Conservation (phyloP, 2,329 filamentous ascomycete genomes). For the Ophiostoma montium region DNA sequence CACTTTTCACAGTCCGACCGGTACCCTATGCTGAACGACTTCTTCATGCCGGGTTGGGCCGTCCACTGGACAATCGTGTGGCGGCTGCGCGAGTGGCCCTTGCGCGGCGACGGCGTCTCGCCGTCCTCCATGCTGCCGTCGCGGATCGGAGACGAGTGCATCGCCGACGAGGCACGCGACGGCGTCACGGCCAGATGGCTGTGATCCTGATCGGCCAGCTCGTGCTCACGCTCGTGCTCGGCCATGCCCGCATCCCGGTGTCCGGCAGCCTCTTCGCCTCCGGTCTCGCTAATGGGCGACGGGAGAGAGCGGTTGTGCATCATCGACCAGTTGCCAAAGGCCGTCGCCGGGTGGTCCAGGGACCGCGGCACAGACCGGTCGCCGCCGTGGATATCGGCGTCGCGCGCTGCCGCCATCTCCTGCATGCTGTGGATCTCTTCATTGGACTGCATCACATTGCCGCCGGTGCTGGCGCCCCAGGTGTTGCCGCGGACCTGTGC, state of each 20-base stretch:
- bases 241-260: constrained; percentile 14
- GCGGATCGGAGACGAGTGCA: constrained; percentile 6
- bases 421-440: neutral
- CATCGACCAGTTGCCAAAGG: constrained; percentile 33
- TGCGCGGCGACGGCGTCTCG: constrained; percentile 34
- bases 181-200: constrained; percentile 20
- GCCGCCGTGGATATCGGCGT: neutral
- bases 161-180: neutral
- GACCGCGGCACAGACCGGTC: constrained; percentile 35
- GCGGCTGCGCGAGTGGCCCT: constrained; percentile 42
- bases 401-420: neutral
- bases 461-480: constrained; percentile 27
- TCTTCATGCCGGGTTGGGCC: constrained; percentile 49
- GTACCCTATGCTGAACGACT: constrained; percentile 65
- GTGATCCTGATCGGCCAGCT: constrained; percentile 9
- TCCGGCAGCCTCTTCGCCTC: constrained; percentile 27
- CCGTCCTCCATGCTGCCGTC: constrained; percentile 7
- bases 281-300: constrained; percentile 44
- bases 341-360: constrained; percentile 22
- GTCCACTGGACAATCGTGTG: constrained; percentile 49
- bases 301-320: constrained; percentile 40
- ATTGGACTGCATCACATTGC: constrained; percentile 17
- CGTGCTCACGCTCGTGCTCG: neutral
- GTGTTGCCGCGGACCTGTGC: constrained; percentile 39
- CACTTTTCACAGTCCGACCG: constrained; percentile 68